Base-by-base conservation (phyloP, 169 alveolate genomes). In the Eimeria zaria region DNA sequence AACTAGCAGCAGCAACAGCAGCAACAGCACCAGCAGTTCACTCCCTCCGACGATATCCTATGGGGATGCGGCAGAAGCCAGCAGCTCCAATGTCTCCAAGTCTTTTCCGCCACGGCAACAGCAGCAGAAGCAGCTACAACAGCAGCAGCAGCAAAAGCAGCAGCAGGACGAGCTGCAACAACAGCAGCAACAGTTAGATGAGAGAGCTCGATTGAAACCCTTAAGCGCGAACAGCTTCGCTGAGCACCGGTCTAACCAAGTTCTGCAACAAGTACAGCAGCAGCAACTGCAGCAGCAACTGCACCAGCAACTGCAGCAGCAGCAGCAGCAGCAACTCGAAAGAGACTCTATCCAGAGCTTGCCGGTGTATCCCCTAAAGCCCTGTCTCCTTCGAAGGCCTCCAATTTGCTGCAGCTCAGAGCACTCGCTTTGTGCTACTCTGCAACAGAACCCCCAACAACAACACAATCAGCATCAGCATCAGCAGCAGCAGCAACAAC, bases 71-170 rank as follows among this genome's bases (percentile, higher is more conserved):
- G 60, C 85, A 41, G 33, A 5, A 27, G 69, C 39, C 71, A 80
- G 89, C 89, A 80, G 69, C 69, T 7, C 7, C 44, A 36, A 24
- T 39, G 12, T 8, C 46, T n/a, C n/a, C n/a, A n/a, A n/a, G n/a
- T n/a, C n/a, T n/a, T n/a, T n/a, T n/a, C 44, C 64, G 16, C 71
- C 8, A 8, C 39, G 46, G 69, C 89, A 2, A 41, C 55, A 2
- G 16, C 71, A 46, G 11, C 64, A 27, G 89, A 69, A 80, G 60
- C 69, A 48, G 71, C 89, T 27, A 71, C 89, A 80, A 27, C 89
- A 80, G 89, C 69, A 74, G 41, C 33, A 20, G 80, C 80, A 27
- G 51, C 80, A 14, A 27, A 11, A 69, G 41, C 80, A 9, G 44
- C 80, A 20, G 80, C 80, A 69, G 33, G 16, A 69, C 80, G 69